Conservation (phyloP, 192 early-diverging fungal genomes). For the Physocladia obscura region DNA sequence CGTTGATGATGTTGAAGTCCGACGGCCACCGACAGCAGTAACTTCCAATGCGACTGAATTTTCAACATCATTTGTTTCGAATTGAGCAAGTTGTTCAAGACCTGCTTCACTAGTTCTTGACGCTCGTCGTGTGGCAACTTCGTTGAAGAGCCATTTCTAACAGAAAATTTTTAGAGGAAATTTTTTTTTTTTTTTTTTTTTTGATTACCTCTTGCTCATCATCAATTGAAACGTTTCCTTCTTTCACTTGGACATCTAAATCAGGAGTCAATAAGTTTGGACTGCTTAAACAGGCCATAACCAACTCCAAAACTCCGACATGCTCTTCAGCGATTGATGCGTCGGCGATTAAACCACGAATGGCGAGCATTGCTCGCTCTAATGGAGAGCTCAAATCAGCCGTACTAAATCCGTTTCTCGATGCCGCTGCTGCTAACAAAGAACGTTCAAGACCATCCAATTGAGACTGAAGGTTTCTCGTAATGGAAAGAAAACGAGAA, state of each 20-base stretch:
- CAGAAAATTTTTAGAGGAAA: background rate
- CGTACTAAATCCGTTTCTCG: slow-evolving; percentile 25
- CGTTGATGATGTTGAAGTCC: background rate
- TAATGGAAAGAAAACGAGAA: slow-evolving; percentile 44
- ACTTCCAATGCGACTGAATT: background rate
- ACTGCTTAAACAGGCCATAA: slow-evolving; percentile 47
- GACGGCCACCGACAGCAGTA: background rate
- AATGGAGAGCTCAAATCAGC: slow-evolving; percentile 58
- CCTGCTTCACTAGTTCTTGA: background rate
- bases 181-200: too few relatives aligned
- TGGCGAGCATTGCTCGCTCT: slow-evolving; percentile 51
- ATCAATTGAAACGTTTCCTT: slow-evolving; percentile 54
- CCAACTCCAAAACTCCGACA: slow-evolving; percentile 42
- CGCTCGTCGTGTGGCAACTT: slow-evolving; percentile 37
- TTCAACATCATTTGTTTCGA: slow-evolving; percentile 9
- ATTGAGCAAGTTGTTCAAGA: slow-evolving; percentile 18
- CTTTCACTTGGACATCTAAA: slow-evolving; percentile 50
- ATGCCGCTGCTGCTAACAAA: slow-evolving; percentile 21
- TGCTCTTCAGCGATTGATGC: slow-evolving; percentile 38
- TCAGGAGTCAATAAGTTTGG: slow-evolving; percentile 56
- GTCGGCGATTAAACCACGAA: slow-evolving; percentile 45
- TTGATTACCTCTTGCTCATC: slow-evolving; percentile 54
- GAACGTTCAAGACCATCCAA: slow-evolving; percentile 46
- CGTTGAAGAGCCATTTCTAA: slow-evolving; percentile 56
- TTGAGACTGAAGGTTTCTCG: slow-evolving; percentile 48